phyloP scores from a whole-genome alignment of 805 yeast genomes.

The Sporopachydermia lactativora region DNA sequence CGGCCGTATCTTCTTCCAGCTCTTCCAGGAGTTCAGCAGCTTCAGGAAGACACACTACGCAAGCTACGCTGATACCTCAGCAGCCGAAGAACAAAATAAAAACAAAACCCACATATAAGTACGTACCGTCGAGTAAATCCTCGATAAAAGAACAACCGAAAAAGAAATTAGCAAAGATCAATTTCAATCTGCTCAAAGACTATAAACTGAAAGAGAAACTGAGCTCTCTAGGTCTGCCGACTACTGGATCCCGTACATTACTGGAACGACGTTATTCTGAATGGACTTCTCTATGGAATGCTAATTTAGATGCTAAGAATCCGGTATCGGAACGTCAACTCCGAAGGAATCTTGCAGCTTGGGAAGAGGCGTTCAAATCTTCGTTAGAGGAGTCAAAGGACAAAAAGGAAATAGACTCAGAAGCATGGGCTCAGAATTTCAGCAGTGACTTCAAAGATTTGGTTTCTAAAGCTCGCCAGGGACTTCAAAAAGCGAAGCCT shows the following conservation, averaged over 20 bases:
- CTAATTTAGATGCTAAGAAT: constrained; percentile 58
- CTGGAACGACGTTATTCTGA: constrained; percentile 64
- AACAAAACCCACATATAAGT: constrained; percentile 6
- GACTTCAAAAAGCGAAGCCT: too few species aligned
- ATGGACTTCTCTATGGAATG: constrained; percentile 64
- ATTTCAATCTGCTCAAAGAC: constrained; percentile 43
- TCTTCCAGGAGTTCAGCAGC: constrained; percentile 4
- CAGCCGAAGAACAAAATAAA: background rate
- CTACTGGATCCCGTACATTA: constrained; percentile 46
- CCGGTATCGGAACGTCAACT: constrained; percentile 48
- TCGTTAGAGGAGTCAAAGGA: background rate
- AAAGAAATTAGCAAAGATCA: constrained; percentile 42
- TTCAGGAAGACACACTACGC: constrained; percentile 5
- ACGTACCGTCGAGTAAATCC: constrained; percentile 7
- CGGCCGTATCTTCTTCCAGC: constrained; percentile 6
- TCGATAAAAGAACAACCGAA: constrained; percentile 14
- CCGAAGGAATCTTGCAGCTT: constrained; percentile 39
- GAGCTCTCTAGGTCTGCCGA: constrained; percentile 36
- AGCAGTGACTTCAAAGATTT: constrained; percentile 1
- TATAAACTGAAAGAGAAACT: constrained; percentile 50
- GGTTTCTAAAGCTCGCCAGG: background rate
- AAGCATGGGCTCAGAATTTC: constrained; percentile 3
- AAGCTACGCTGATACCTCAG: constrained; percentile 17
- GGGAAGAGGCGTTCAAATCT: constrained; percentile 37
- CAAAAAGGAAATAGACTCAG: background rate